phyloP scores from a whole-genome alignment of 495 filamentous ascomycete genomes.

The Aspergillus coremiiformis region DNA sequence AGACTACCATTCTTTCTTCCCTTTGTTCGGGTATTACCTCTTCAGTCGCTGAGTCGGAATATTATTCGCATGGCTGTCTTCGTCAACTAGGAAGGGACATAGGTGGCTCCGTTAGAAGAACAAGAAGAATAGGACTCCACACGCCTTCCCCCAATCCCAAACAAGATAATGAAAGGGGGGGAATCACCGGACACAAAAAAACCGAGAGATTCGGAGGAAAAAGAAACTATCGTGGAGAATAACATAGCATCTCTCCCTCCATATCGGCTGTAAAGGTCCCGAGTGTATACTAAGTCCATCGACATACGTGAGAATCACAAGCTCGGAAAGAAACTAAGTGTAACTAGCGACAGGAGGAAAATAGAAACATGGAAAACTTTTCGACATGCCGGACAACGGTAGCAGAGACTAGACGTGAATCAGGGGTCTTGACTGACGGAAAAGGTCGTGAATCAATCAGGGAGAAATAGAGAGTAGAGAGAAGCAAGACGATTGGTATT shows the following conservation, averaged over 20 bases:
- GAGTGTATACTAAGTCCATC: conserved; percentile 31
- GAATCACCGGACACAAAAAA: conserved; percentile 10
- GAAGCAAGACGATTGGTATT: conserved; percentile 22
- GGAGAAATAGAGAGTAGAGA: conserved; percentile 7
- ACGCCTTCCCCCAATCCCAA: conserved; percentile 22
- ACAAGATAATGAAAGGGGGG: conserved; percentile 18
- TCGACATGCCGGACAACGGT: conserved; percentile 36
- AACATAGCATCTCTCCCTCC: conserved; percentile 28
- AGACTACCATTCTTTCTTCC: background rate
- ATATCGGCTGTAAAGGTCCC: conserved; percentile 37
- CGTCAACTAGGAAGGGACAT: conserved; percentile 21
- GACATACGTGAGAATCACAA: conserved; percentile 34
- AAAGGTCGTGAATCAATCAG: conserved; percentile 4
- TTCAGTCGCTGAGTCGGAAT: conserved; percentile 17
- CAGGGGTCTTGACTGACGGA: conserved; percentile 5
- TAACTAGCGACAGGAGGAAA: conserved; percentile 15
- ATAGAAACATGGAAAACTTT: conserved; percentile 29
- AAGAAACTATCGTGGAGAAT: conserved; percentile 7
- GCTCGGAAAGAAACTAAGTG: conserved; percentile 27
- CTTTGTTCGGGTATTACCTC: conserved; percentile 1
- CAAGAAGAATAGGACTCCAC: conserved; percentile 22
- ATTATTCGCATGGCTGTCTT: conserved; percentile 24
- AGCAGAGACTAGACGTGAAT: conserved; percentile 34
- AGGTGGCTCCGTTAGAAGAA: conserved; percentile 20
- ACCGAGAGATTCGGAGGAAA: conserved; percentile 9